A percentile compares a stretch with the other conserved stretches of the same genome.
These are phyloP conservation scores for Phytophthora pseudosyringae DNA, from an alignment of 352 stramenopile genomes.

Conservation along the genomic window DNA sequence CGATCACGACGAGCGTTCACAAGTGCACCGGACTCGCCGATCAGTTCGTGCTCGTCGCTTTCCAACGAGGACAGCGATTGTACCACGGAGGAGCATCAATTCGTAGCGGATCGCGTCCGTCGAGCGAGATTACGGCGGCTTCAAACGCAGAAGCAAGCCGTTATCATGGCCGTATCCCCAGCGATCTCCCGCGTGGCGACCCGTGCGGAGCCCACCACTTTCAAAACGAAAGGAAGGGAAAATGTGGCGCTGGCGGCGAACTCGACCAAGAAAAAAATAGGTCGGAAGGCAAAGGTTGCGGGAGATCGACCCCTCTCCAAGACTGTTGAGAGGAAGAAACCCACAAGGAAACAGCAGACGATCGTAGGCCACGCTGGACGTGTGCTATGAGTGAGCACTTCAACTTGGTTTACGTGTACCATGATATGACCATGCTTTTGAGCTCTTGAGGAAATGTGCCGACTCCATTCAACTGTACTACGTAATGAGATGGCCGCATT, in stretches of 20 bases:
- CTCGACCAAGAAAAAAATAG: conserved; percentile 16
- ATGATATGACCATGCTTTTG: not conserved
- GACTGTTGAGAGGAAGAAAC: conserved; percentile 20
- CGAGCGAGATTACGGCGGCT: conserved; percentile 28
- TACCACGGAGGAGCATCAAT: conserved; percentile 15
- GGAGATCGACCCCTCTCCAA: conserved; percentile 1
- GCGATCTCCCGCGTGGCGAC: conserved; percentile 17
- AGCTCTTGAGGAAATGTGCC: too few relatives aligned
- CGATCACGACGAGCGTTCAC: conserved; percentile 4
- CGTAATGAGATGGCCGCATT: too few relatives aligned
- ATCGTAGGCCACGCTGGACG: conserved; percentile 1
- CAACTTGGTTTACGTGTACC: not conserved
- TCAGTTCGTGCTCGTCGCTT: conserved; percentile 42
- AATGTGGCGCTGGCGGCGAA: conserved; percentile 21
- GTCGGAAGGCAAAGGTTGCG: conserved; percentile 3
- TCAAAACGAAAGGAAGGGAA: conserved; percentile 19
- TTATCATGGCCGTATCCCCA: conserved; percentile 23
- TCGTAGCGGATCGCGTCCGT: conserved; percentile 15
- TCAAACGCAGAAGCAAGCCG: conserved; percentile 27
- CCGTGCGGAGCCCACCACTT: not conserved
- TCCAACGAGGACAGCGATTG: conserved; percentile 37
- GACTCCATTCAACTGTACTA: too few relatives aligned
- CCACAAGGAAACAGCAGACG: conserved; percentile 2
- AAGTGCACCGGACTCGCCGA: conserved; percentile 12
- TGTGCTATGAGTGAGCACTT: conserved; percentile 6